phyloP scores from a whole-genome alignment of 2,329 filamentous ascomycete species.

The Botrytis galanthina region DNA sequence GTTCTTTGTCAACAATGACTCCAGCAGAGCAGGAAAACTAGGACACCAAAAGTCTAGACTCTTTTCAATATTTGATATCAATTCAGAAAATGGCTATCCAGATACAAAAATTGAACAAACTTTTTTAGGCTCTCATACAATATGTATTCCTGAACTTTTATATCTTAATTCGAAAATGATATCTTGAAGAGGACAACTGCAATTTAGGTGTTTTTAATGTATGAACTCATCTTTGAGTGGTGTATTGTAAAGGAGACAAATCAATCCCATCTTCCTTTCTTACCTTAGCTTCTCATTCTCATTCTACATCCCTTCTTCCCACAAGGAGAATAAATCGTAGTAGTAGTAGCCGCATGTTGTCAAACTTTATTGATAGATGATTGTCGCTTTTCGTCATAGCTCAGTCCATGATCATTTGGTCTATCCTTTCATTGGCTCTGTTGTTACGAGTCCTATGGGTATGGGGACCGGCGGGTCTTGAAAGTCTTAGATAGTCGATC shows the following conservation, averaged over 20 bases:
- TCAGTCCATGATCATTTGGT: not conserved
- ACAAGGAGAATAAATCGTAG: not conserved
- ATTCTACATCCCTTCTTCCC: not conserved
- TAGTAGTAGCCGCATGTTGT: not conserved
- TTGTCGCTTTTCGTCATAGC: not conserved
- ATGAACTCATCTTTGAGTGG: not conserved
- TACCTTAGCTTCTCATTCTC: not conserved
- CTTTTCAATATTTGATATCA: not conserved
- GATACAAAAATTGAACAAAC: not conserved
- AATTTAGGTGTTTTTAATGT: not conserved
- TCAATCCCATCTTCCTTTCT: not conserved
- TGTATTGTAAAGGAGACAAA: not conserved
- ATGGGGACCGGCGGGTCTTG: not conserved
- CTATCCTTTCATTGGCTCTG: not conserved
- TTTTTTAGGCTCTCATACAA: rapidly evolving
- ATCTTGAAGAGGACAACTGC: not conserved
- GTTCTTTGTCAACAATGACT: not conserved
- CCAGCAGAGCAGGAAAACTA: not conserved
- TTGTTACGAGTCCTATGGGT: not conserved
- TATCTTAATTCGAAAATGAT: not conserved
- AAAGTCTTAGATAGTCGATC: not conserved
- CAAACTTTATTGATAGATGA: not conserved
- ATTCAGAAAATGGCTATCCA: not conserved
- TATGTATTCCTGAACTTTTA: not conserved
- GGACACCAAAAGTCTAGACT: not conserved